Percentiles rank a stretch among this genome's conserved stretches.
These are phyloP conservation scores for Termitomyces sp. DNA, from an alignment of 768 basidiomycete species.

Conservation along the genomic window DNA sequence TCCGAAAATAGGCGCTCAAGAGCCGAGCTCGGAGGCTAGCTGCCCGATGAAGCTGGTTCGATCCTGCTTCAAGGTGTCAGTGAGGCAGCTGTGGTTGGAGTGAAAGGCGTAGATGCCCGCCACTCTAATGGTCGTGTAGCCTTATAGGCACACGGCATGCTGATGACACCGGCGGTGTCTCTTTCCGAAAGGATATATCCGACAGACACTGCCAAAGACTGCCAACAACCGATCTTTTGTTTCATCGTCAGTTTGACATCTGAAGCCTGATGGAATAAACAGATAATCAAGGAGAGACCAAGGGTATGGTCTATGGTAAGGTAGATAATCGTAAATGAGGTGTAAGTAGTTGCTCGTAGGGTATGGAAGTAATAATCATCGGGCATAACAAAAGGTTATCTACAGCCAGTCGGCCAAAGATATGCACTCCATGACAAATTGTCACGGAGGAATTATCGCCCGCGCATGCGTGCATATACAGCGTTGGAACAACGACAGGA, in stretches of 20 bases:
- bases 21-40: neutral
- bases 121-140: slow-evolving; percentile 11
- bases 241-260: neutral
- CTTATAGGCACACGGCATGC: slow-evolving; percentile 1
- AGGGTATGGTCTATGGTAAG: slow-evolving; percentile 1
- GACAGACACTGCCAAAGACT: slow-evolving; percentile 5
- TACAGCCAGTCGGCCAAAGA: too few species aligned
- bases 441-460: slow-evolving; percentile 5
- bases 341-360: slow-evolving; percentile 14
- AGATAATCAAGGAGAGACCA: slow-evolving; percentile 1
- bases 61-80: slow-evolving; percentile 20
- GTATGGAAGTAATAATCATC: slow-evolving; percentile 13
- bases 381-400: slow-evolving; percentile 3
- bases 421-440: slow-evolving; percentile 1
- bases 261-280: neutral
- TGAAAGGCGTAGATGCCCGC: slow-evolving; percentile 13
- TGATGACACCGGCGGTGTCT: slow-evolving; percentile 5
- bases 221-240: slow-evolving; percentile 12
- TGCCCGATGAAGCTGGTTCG: slow-evolving; percentile 7
- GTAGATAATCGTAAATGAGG: slow-evolving; percentile 9
- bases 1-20: neutral
- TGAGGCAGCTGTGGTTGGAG: slow-evolving; percentile 16
- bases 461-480: slow-evolving; percentile 3
- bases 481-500: slow-evolving; percentile 6
- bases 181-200: slow-evolving; percentile 9